Evolutionary conservation across 2,329 filamentous ascomycete genomes (phyloP), one percentile per base, ranked within the genome.

Genomic region (Trichoderma lentiforme): DNA sequence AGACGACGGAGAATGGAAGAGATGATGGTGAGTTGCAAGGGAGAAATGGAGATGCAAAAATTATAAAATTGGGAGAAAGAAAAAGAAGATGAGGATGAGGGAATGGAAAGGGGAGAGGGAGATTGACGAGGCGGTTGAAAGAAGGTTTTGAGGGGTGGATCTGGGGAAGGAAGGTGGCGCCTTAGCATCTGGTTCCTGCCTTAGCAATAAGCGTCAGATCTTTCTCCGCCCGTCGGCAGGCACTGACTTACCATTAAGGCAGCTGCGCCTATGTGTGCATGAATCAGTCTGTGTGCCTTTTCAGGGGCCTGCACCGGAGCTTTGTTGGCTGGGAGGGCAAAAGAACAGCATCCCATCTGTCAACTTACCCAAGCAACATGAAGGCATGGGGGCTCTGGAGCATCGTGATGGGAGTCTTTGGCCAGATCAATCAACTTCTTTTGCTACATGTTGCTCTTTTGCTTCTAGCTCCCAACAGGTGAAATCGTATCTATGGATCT

Each of bases 111-210:
- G 58, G 26, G 32, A 64, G 62, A 34, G 32, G 47, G 57, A 36
- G 57, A 39, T 12, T 47, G 11, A 39, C 51, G 34, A 32, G 43
- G 70, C 51, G 15, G 72, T 73, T 65, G 70, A 72, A 73, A 73
- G 70, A 73, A 73, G 72, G 72, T 73, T 73, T 57, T 28, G n/a
- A 21, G 26, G 58, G 60, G 67, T 30, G 47, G 71, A 72, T 67
- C 69, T 70, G 57, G 56, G 70, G 70, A 64, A 47, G 69, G 61
- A 51, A 61, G 70, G 72, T 73, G 64, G 72, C 70, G 65, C 56
- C 60, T 60, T 60, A 43, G 62, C 57, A 60, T 70, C 58, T 58
- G 67, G 71, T 72, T 60, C 71, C 60, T 72, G 71, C 58, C 71
- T 72, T 56, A 71, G 32, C 71, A 61, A 71, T 39, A 70, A 58